Evolutionary conservation across 1,284 basidiomycete genomes (phyloP).

Genomic region (Pterulicium gracile): DNA sequence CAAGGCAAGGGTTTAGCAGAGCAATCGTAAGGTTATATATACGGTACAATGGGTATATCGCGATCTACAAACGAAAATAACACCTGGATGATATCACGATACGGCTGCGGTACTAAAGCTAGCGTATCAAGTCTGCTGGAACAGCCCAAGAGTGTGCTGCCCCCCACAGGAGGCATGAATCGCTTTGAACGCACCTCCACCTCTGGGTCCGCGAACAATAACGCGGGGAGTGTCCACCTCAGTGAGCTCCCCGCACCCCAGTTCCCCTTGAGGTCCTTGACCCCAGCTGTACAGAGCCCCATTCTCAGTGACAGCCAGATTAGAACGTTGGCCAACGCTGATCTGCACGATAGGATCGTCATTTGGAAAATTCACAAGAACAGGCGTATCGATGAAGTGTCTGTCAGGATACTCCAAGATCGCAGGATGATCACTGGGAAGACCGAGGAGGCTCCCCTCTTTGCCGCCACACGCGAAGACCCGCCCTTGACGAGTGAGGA

Average conservation of each 20-base stretch:
- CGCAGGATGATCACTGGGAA: constrained; percentile 47
- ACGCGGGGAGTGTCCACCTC: constrained; percentile 45
- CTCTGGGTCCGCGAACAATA: constrained; percentile 59
- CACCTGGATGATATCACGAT: no score
- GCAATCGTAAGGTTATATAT: no score
- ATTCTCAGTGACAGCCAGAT: constrained; percentile 67
- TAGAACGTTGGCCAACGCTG: constrained; percentile 72
- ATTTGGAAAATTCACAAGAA: constrained; percentile 58
- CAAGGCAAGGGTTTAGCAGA: no score
- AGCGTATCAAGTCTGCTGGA: no score
- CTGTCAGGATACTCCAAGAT: constrained; percentile 42
- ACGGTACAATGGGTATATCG: no score
- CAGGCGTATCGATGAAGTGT: constrained; percentile 53
- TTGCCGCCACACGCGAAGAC: constrained; percentile 79
- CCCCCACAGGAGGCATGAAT: constrained; percentile 54
- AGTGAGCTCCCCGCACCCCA: constrained; percentile 50
- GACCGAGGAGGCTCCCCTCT: constrained; percentile 71
- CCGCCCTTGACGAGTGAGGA: constrained; percentile 74
- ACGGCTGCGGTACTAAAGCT: no score
- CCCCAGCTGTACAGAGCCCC: constrained; percentile 86
- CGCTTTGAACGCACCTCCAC: constrained; percentile 57
- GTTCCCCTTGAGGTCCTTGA: constrained; percentile 64
- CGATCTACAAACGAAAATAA: no score
- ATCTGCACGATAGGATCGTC: constrained; percentile 67
- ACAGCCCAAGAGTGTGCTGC: constrained; percentile 59